Percentiles rank a stretch among this genome's conserved stretches.
Evolutionary conservation across 2,329 filamentous ascomycete species (phyloP).

Genomic region (Cryphonectria carpinicola): DNA sequence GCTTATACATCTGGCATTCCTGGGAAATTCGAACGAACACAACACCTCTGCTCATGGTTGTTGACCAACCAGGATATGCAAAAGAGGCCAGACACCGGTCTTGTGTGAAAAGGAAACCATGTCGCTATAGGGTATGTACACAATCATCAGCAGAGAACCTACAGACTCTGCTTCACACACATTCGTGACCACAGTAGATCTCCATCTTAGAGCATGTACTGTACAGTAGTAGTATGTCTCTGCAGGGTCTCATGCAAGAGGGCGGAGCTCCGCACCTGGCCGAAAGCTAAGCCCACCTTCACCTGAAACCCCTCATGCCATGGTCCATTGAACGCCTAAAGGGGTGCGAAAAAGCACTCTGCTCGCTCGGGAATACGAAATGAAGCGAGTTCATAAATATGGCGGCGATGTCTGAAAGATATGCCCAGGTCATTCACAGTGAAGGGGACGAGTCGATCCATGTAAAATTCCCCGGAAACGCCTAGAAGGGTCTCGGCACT

Average conservation of each 20-base stretch:
- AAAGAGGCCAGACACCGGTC: not conserved
- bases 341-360: not conserved
- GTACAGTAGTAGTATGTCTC: not conserved
- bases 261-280: not conserved
- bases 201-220: not conserved
- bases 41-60: not conserved
- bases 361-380: not conserved
- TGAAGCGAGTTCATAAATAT: not conserved
- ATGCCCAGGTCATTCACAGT: not conserved
- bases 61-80: not conserved
- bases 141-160: not conserved
- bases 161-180: not conserved
- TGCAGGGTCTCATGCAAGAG: slow-evolving; percentile 1
- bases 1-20: too few species aligned
- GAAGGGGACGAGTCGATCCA: not conserved
- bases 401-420: not conserved
- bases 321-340: not conserved
- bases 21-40: too few species aligned
- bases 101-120: not conserved
- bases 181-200: not conserved
- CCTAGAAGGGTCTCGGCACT: not conserved
- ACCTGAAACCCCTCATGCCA: not conserved
- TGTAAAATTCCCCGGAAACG: slow-evolving; percentile 6
- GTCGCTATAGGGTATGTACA: not conserved
- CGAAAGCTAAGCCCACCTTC: not conserved